Percentiles rank a stretch among this genome's conserved stretches.
These are phyloP conservation scores for Parachaetomium inaequale DNA, from an alignment of 495 filamentous ascomycete genomes.

Conservation along the genomic window DNA sequence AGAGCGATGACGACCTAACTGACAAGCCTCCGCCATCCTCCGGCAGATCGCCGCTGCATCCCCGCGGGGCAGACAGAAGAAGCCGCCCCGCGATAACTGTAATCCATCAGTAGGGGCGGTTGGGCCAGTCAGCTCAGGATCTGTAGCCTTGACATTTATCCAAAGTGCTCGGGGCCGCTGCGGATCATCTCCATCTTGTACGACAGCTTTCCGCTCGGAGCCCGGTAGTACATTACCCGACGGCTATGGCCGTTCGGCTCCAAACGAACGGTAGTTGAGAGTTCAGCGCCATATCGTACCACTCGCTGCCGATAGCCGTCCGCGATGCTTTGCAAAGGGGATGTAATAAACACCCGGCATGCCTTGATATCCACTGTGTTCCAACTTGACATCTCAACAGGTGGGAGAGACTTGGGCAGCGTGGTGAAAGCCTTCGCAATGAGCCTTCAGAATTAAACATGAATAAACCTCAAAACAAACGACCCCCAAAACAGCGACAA, in stretches of 20 bases:
- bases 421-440: background rate
- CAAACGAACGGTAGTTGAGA: background rate
- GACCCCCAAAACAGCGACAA: background rate
- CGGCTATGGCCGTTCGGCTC: background rate
- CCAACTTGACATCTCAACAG: no score
- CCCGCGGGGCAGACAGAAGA: background rate
- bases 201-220: background rate
- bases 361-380: no score
- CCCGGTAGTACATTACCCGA: background rate
- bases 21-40: background rate
- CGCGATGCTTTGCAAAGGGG: no score
- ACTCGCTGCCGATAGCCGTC: no score
- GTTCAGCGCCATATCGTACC: no score
- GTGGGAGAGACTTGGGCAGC: background rate
- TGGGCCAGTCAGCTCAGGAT: background rate
- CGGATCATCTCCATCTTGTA: background rate
- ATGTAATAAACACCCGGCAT: no score
- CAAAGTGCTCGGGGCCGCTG: conserved; percentile 4
- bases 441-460: background rate
- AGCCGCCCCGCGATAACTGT: background rate
- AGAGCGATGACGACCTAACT: background rate
- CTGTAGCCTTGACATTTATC: background rate
- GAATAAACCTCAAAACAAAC: background rate
- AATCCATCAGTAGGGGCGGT: background rate
- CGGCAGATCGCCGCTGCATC: background rate